These are phyloP conservation scores for Termitomyces sp. DNA, from an alignment of 1,284 basidiomycete genomes.

Conservation along the genomic window DNA sequence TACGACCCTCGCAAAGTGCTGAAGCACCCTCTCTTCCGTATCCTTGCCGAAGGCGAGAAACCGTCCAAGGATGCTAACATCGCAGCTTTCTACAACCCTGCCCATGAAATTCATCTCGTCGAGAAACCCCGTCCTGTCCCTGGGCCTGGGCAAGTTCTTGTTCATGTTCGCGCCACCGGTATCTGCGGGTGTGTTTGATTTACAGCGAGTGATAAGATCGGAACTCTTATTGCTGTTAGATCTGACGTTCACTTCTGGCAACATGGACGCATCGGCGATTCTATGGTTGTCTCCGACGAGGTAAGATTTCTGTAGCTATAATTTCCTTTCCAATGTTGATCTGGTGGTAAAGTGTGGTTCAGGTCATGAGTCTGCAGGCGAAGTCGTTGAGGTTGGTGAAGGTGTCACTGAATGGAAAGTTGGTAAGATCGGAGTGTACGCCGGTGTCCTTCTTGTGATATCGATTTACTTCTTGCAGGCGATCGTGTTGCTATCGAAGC, in stretches of 20 bases:
- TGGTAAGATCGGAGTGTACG: constrained; percentile 26
- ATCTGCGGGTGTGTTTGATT: constrained; percentile 50
- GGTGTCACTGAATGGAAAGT: constrained; percentile 58
- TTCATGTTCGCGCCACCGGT: constrained; percentile 59
- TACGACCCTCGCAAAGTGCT: constrained; percentile 52
- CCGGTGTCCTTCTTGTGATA: not conserved
- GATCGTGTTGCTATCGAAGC: constrained; percentile 64
- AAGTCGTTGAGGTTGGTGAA: constrained; percentile 55
- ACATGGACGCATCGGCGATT: constrained; percentile 58
- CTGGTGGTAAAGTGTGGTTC: constrained; percentile 45
- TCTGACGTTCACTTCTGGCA: constrained; percentile 67
- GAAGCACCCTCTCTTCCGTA: constrained; percentile 45
- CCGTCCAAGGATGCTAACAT: constrained; percentile 44
- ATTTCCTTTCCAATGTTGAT: constrained; percentile 1
- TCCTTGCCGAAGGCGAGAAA: constrained; percentile 43
- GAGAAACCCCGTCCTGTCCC: constrained; percentile 54
- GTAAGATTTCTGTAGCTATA: constrained; percentile 24
- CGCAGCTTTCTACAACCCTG: constrained; percentile 57
- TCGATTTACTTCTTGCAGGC: constrained; percentile 28
- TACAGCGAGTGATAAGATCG: not conserved
- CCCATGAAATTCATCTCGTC: constrained; percentile 56
- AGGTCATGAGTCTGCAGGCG: constrained; percentile 62
- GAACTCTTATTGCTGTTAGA: constrained; percentile 24
- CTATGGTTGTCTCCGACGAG: constrained; percentile 63
- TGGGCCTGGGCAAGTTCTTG: constrained; percentile 54